Evolutionary conservation across 495 filamentous ascomycete species (phyloP).

Genomic region (Talaromyces trachyspermus): DNA sequence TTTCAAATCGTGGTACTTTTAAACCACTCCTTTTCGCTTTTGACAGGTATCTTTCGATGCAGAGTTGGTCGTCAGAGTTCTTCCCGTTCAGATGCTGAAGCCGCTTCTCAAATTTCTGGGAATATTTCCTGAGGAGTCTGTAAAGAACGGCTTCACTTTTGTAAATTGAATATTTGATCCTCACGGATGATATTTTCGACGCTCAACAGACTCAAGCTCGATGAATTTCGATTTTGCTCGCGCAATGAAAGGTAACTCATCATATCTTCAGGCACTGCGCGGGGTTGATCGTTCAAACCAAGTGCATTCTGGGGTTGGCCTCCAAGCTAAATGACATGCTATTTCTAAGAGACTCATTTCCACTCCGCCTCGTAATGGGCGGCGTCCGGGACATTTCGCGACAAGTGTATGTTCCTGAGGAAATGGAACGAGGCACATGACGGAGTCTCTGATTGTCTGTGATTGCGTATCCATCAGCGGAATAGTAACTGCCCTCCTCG

Average conservation of each 20-base stretch:
- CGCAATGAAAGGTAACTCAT: background rate
- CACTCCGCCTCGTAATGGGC: background rate
- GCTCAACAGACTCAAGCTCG: slow-evolving; percentile 26
- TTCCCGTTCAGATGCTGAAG: slow-evolving; percentile 44
- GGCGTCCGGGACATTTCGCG: background rate
- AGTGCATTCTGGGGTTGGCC: slow-evolving; percentile 1
- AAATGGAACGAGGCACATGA: background rate
- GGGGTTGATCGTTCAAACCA: background rate
- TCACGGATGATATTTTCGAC: slow-evolving; percentile 45
- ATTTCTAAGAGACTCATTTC: background rate
- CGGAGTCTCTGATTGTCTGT: background rate
- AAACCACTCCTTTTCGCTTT: slow-evolving; percentile 62
- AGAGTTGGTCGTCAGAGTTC: slow-evolving; percentile 47
- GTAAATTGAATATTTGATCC: slow-evolving; percentile 48
- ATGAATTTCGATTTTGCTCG: background rate
- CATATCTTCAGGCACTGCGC: slow-evolving; percentile 3
- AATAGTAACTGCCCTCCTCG: background rate
- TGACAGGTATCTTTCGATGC: slow-evolving; percentile 55
- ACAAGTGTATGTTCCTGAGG: background rate
- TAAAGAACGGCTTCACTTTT: slow-evolving; percentile 64
- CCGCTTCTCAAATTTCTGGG: slow-evolving; percentile 46
- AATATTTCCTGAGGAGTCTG: slow-evolving; percentile 55
- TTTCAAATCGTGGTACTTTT: slow-evolving; percentile 48
- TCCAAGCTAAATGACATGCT: background rate
- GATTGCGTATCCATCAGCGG: background rate